These are phyloP conservation scores for Apiospora kogelbergensis DNA, from an alignment of 2,329 filamentous ascomycete genomes.

Conservation along the genomic window DNA sequence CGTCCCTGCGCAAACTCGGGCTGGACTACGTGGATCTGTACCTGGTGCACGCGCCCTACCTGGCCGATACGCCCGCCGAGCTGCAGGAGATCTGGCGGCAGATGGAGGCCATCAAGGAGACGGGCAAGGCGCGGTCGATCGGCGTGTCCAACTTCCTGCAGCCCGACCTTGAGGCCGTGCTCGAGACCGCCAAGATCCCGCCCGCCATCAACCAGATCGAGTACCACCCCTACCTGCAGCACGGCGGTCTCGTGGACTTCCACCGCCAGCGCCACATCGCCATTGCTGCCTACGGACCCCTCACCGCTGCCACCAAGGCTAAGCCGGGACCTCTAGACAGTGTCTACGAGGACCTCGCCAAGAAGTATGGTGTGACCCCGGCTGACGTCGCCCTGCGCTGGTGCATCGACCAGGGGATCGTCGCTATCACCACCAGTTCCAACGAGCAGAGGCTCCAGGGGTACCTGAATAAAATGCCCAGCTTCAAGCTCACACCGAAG, in stretches of 20 bases:
- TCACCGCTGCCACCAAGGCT: slow-evolving; percentile 46
- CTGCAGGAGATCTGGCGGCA: slow-evolving; percentile 62
- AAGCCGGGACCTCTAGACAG: slow-evolving; percentile 53
- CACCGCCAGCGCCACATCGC: slow-evolving; percentile 58
- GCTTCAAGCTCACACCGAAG: slow-evolving; percentile 58
- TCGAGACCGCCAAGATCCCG: slow-evolving; percentile 57
- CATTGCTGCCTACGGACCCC: slow-evolving; percentile 53
- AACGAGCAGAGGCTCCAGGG: slow-evolving; percentile 57
- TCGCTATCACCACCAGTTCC: slow-evolving; percentile 59
- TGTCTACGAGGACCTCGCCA: slow-evolving; percentile 49
- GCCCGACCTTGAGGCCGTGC: slow-evolving; percentile 53
- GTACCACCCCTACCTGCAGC: slow-evolving; percentile 74
- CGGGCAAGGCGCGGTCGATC: slow-evolving; percentile 67
- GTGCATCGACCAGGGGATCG: slow-evolving; percentile 59
- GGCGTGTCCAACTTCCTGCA: slow-evolving; percentile 75
- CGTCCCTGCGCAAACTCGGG: slow-evolving; percentile 64
- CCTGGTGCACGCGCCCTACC: slow-evolving; percentile 60
- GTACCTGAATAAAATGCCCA: slow-evolving; percentile 50
- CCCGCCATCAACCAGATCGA: slow-evolving; percentile 82
- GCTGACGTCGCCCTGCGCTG: slow-evolving; percentile 60
- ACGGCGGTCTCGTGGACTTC: slow-evolving; percentile 58
- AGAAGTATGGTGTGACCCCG: slow-evolving; percentile 58
- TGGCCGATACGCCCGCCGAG: slow-evolving; percentile 45
- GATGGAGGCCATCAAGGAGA: slow-evolving; percentile 64
- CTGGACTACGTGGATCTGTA: slow-evolving; percentile 74